Conservation (phyloP, 257 asterid species). For the Solanum megistacrolobum region DNA sequence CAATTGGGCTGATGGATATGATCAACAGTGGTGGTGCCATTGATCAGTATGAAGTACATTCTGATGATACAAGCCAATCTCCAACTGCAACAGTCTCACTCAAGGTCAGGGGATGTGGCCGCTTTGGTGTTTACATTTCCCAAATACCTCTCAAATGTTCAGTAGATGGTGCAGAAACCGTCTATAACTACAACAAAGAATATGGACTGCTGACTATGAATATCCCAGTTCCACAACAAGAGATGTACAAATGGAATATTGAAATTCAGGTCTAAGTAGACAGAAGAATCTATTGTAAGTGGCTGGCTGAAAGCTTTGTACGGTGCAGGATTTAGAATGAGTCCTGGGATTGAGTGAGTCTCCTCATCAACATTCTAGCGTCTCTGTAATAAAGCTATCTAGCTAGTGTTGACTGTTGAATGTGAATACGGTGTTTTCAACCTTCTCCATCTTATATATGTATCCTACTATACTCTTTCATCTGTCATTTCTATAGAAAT, state of each 20-base stretch:
- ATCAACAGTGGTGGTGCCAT: constrained; percentile 81
- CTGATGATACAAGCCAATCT: constrained; percentile 13
- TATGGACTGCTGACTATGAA: constrained; percentile 49
- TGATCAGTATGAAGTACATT: constrained; percentile 42
- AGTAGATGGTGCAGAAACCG: constrained; percentile 32
- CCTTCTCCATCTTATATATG: background rate
- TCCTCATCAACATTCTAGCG: background rate
- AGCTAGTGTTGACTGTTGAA: background rate
- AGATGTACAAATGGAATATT: constrained; percentile 61
- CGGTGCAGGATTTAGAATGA: background rate
- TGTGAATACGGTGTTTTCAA: background rate
- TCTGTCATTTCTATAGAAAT: too few relatives aligned
- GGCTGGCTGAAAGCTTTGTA: background rate
- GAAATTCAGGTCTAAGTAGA: constrained; percentile 37
- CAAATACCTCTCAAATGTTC: constrained; percentile 53
- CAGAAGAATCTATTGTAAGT: background rate
- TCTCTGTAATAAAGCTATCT: background rate
- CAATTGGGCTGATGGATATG: constrained; percentile 90
- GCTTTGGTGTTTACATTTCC: constrained; percentile 64
- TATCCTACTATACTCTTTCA: background rate
- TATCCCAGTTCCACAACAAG: constrained; percentile 39
- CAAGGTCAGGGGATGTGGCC: constrained; percentile 76
- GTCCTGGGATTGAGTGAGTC: background rate
- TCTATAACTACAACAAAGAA: constrained; percentile 32
- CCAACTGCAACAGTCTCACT: constrained; percentile 39